phyloP scores from a whole-genome alignment of 139 green algal species.

The Trebouxia sp. region DNA sequence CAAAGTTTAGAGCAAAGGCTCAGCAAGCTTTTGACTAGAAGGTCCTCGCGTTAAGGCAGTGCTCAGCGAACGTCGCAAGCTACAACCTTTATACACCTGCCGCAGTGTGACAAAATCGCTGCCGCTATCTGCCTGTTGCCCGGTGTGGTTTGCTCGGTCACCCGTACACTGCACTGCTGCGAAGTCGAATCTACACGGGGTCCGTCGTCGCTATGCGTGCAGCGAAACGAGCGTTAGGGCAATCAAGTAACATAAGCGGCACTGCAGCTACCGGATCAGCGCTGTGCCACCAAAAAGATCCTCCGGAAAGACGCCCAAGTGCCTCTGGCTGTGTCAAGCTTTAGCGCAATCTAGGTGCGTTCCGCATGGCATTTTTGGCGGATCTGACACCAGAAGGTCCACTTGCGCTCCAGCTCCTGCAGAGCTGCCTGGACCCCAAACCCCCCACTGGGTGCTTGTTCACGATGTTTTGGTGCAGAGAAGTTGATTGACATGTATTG shows the following conservation, averaged over 20 bases:
- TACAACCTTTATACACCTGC: not conserved
- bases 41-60: not conserved
- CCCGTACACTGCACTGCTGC: not conserved
- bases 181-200: not conserved
- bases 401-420: too few species aligned
- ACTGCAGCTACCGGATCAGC: not conserved
- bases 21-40: not conserved
- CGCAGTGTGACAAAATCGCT: not conserved
- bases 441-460: too few species aligned
- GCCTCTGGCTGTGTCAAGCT: too few species aligned
- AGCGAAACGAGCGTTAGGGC: not conserved
- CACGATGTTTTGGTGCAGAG: too few species aligned
- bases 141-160: not conserved
- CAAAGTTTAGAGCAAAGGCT: not conserved
- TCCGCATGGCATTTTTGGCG: too few species aligned
- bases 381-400: too few species aligned
- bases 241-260: not conserved
- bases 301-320: too few species aligned
- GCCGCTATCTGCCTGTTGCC: not conserved
- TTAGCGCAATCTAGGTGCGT: too few species aligned
- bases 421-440: too few species aligned
- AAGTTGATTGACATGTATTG: too few species aligned
- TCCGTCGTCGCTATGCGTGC: not conserved
- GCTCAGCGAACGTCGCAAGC: not conserved
- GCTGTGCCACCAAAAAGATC: too few species aligned